Evolutionary conservation across 192 early-diverging fungal genomes (phyloP).

Genomic region (Entrophospora sp.): DNA sequence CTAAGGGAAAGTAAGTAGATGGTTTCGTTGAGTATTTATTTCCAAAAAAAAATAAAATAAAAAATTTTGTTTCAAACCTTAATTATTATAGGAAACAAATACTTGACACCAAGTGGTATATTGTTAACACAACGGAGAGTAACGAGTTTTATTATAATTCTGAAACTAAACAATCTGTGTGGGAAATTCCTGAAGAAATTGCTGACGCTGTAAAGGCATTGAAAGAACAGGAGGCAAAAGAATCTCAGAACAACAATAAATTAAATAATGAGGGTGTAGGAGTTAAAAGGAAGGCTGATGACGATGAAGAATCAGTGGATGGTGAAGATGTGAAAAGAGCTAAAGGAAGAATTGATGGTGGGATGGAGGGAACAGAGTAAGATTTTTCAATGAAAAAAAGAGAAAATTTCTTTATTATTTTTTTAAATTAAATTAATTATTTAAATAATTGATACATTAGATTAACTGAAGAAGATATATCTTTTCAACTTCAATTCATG

Average conservation of each 20-base stretch:
- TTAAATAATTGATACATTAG: too few species aligned
- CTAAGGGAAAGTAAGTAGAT: constrained; percentile 30
- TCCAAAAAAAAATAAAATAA: background rate
- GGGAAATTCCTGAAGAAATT: constrained; percentile 40
- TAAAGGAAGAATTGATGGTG: background rate
- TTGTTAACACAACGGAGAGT: constrained; percentile 58
- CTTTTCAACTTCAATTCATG: constrained; percentile 49
- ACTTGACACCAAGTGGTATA: constrained; percentile 60
- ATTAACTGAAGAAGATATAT: constrained; percentile 55
- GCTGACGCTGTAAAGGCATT: constrained; percentile 30
- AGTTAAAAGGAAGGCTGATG: constrained; percentile 20
- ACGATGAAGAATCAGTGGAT: background rate
- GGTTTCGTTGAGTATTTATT: too few species aligned
- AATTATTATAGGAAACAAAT: constrained; percentile 38
- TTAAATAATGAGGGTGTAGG: background rate
- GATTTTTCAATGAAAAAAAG: background rate
- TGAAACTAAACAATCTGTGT: constrained; percentile 55
- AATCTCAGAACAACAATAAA: constrained; percentile 15
- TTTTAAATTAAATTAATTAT: background rate
- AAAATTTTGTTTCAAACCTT: background rate
- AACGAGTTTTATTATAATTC: constrained; percentile 74
- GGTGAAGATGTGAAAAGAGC: constrained; percentile 27
- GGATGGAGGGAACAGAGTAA: constrained; percentile 27
- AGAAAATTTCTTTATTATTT: too few species aligned
- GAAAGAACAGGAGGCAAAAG: constrained; percentile 28